Base-by-base conservation (phyloP, 495 filamentous ascomycete genomes). In the Parathielavia hyrcaniae region DNA sequence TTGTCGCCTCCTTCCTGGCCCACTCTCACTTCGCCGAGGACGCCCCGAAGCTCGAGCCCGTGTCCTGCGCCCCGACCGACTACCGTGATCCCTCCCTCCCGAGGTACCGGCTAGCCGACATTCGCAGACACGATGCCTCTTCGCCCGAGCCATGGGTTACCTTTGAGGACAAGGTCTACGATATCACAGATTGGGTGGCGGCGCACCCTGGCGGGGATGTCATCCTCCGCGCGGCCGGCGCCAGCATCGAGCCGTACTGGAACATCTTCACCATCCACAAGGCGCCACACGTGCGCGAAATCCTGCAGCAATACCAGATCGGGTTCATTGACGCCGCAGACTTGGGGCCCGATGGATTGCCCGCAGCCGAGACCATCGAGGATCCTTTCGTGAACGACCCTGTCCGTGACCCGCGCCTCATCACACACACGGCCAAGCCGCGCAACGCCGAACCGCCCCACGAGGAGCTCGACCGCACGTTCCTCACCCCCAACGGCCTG, bases 261-360 rank as follows among this genome's bases (percentile, higher is more conserved):
- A 70, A 84, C 38, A 83, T 85, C 46, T 84, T 85, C 50, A 73
- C 74, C 43, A 83, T 85, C 47, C 82, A 85, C 64, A 79, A 83
- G 63, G 66, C 75, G 30, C 69, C 76, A 10, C 74, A 83, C 23
- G 81, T 83, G 7, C 75, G 75, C 17, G 81, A 85, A 49, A 80
- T 83, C 14, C 71, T 85, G 3, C 69, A 81, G 16, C 71, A 77
- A 50, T 84, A 77, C 58, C 67, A 75, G 16, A 77, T 85, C 23
- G 82, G 81, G 34, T 73, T 68, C 50, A 71, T 85, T 11, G 74
- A 82, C 53, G 63, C 64, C 0, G 68, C 64, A 6, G 82, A 85
- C 58, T 67, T 85, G 5, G 75, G 76, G n/a, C 36, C 44, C 0
- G 65, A 79, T 53, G 79, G 79, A 5, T 53, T 67, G 43, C 75